phyloP scores from a whole-genome alignment of 1,284 basidiomycete genomes.

The Caloboletus firmus region DNA sequence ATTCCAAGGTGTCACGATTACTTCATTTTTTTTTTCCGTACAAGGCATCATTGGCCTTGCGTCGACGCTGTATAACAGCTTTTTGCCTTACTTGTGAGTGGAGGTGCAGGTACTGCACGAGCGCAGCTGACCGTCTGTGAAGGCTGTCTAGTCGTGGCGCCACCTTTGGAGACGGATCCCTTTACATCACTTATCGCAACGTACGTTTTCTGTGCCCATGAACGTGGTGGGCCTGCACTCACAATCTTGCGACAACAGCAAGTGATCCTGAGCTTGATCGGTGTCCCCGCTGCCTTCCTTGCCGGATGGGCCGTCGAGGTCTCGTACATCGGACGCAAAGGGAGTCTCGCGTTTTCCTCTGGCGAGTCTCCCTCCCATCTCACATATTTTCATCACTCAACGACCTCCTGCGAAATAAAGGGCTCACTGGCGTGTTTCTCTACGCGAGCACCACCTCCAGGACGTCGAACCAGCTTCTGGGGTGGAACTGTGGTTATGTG shows the following conservation, averaged over 20 bases:
- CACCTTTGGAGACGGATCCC: constrained; percentile 48
- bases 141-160: constrained; percentile 50
- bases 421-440: constrained; percentile 66
- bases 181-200: constrained; percentile 54
- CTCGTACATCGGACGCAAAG: constrained; percentile 59
- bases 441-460: constrained; percentile 67
- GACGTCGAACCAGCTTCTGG: constrained; percentile 61
- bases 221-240: not conserved
- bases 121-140: constrained; percentile 3
- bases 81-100: constrained; percentile 50
- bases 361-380: constrained; percentile 32
- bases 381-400: constrained; percentile 16
- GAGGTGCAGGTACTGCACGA: not conserved
- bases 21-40: not conserved
- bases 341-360: constrained; percentile 59
- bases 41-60: constrained; percentile 61
- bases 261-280: constrained; percentile 61
- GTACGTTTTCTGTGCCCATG: constrained; percentile 29
- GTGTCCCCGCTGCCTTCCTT: constrained; percentile 65
- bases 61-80: constrained; percentile 61
- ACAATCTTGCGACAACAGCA: constrained; percentile 35
- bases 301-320: constrained; percentile 66
- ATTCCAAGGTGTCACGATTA: not conserved
- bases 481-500: constrained; percentile 72
- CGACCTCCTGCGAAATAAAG: constrained; percentile 40